phyloP scores from a whole-genome alignment of 192 early-diverging fungal species.

The Phycomyces blakesleeanus region DNA sequence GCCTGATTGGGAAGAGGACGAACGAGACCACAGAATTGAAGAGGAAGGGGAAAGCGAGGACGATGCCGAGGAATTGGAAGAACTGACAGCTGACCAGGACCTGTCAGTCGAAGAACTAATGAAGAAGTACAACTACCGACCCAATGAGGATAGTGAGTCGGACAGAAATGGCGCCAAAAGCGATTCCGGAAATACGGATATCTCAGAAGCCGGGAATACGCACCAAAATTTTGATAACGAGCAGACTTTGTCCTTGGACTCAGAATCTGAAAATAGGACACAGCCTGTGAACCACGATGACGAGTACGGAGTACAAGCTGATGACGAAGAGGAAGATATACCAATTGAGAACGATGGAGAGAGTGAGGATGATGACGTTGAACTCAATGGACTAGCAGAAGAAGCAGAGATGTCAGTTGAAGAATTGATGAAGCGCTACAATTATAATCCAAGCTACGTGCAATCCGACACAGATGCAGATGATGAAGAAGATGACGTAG shows the following conservation, averaged over 20 bases:
- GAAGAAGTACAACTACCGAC: slow-evolving; percentile 43
- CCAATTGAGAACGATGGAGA: slow-evolving; percentile 22
- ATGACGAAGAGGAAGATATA: slow-evolving; percentile 26
- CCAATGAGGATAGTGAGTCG: slow-evolving; percentile 15
- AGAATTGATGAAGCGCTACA: slow-evolving; percentile 33
- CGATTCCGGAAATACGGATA: not conserved
- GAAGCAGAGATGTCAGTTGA: slow-evolving; percentile 30
- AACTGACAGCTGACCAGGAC: slow-evolving; percentile 60
- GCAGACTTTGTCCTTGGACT: slow-evolving; percentile 1
- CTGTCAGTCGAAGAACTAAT: slow-evolving; percentile 58
- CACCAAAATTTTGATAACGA: not conserved
- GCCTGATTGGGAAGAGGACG: slow-evolving; percentile 14
- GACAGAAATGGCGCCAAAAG: not conserved
- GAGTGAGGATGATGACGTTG: slow-evolving; percentile 31
- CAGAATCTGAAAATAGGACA: not conserved
- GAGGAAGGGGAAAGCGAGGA: slow-evolving; percentile 30
- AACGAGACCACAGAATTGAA: slow-evolving; percentile 21
- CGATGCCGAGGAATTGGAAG: slow-evolving; percentile 44
- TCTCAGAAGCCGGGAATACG: too few relatives aligned
- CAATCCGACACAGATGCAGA: slow-evolving; percentile 8
- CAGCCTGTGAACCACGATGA: not conserved
- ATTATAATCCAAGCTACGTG: not conserved
- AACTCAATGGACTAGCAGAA: slow-evolving; percentile 28
- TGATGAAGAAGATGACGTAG: slow-evolving; percentile 12
- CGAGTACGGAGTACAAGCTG: too few relatives aligned